Base-by-base conservation (phyloP, 2,329 filamentous ascomycete species). In the Volutella citrinella region DNA sequence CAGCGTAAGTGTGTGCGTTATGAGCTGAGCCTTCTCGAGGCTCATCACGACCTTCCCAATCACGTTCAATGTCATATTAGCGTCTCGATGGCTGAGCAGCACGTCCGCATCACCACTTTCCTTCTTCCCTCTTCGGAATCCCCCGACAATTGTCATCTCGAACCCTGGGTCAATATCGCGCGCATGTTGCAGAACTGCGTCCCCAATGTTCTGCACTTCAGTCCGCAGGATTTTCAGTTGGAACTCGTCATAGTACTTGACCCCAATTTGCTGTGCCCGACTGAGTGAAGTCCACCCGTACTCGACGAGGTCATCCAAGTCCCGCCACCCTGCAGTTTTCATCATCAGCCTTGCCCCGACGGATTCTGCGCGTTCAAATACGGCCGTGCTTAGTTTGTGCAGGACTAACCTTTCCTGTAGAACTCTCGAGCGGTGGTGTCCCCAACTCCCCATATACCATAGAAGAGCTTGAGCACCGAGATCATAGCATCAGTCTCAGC, bases 201-300 rank as follows among this genome's bases (percentile, higher is more conserved):
- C 51, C 0, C 76, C 78, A 33, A 95, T 95, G 0, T 57, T 52
- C 47, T 87, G 81, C 0, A 88, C 84, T 58, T 97, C 89, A 0
- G 54, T 38, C 2, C 89, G 77, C 0, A 87, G 75, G 5, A 97
- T 87, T 11, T 76, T 79, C 12, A 72, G 61, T 27, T 76, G 66
- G 35, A 98, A 85, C 44, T 97, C 91, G 20, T 94, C 84, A 57
- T 94, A 95, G 62, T 82, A 96, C 57, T 97, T 97, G 27, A 96
- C 69, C 0, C 93, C 91, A 35, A 97, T 95, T 57, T 97, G 89
- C 60, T 96, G 91, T 2, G 87, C 84, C 10, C 89, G 79, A 1
- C 74, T 83, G 2, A 97, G 68, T 0, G 61, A 70, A 14, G 69
- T 57, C 91, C 91, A 97, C 10, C 86, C 89, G 50, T 80, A 75